phyloP scores from a whole-genome alignment of 345 rosid species.

The Melaleuca alternifolia region DNA sequence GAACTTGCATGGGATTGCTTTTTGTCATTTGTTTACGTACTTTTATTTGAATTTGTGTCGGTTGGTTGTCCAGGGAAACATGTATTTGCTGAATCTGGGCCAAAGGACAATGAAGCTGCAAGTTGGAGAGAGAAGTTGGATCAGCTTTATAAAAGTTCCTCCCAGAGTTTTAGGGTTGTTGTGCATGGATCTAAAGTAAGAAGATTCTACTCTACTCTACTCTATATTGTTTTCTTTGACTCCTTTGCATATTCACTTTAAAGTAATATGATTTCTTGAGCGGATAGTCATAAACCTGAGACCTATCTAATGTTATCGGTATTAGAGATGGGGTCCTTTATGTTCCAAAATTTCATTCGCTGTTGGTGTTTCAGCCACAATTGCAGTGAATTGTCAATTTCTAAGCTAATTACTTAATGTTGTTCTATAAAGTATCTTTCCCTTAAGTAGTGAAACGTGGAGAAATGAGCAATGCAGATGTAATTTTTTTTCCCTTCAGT shows the following conservation, averaged over 20 bases:
- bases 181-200: constrained; percentile 98
- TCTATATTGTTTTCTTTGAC: background rate
- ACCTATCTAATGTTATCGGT: background rate
- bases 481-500: background rate
- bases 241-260: background rate
- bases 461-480: background rate
- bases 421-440: background rate
- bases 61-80: constrained; percentile 62
- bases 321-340: background rate
- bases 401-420: background rate
- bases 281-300: background rate
- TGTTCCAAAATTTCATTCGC: background rate
- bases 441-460: background rate
- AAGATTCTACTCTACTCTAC: background rate
- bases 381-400: background rate
- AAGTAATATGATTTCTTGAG: background rate
- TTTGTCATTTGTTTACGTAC: background rate
- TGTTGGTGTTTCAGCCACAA: background rate
- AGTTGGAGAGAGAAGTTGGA: constrained; percentile 98
- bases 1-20: background rate
- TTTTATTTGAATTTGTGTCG: background rate
- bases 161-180: constrained; percentile 97
- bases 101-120: constrained; percentile 97
- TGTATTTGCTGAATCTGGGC: constrained; percentile 91
- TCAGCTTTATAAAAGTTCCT: constrained; percentile 96